Base-by-base conservation (phyloP, 176 grass and related monocot species). In the Eleusine indica region DNA sequence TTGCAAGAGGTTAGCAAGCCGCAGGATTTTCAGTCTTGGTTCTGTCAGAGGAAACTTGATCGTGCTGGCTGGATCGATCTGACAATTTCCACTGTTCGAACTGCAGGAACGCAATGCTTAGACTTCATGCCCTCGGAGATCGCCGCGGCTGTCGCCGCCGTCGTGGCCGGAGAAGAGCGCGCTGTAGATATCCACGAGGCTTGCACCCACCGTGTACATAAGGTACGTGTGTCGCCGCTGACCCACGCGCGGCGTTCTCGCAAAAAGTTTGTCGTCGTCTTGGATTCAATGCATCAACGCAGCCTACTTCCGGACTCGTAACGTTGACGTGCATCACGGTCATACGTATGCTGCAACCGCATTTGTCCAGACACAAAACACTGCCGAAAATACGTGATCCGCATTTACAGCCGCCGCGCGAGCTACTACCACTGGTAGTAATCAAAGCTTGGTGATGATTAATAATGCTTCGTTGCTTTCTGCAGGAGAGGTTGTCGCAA, bases 101-200 rank as follows among this genome's bases (percentile, higher is more conserved):
- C 73, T 32, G 48, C 97, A 99, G 97, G 91, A 4, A 87, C 84
- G 32, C 42, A 74, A 64, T 99, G 86, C 90, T 4, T 94, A 6
- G 86, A 40, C 6, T 96, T 96, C 71, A 84, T 75, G 80, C 97
- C 97, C 7, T 99, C 97, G 1, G 93, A 91, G 84, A 89, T 96
- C 68, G 97, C 97, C 28, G 93, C 88, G 14, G 82, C 97, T 14
- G 81, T 91, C 48, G 97, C 90, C 63, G 61, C 89, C 37, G 69
- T 79, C 35, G 86, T 89, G n/a, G 63, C 54, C 39, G 89, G 86
- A 69, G 96, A 91, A 84, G 83, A 74, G 21, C 75, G 46, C 66
- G 19, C 72, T 28, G 83, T 81, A 74, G 80, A 97, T 51, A 62
- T 86, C 54, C 68, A 90, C 71, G 71, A 46, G 72, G 77, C 84